phyloP scores from a whole-genome alignment of 441 rosid species.

The Isatis lusitanica region DNA sequence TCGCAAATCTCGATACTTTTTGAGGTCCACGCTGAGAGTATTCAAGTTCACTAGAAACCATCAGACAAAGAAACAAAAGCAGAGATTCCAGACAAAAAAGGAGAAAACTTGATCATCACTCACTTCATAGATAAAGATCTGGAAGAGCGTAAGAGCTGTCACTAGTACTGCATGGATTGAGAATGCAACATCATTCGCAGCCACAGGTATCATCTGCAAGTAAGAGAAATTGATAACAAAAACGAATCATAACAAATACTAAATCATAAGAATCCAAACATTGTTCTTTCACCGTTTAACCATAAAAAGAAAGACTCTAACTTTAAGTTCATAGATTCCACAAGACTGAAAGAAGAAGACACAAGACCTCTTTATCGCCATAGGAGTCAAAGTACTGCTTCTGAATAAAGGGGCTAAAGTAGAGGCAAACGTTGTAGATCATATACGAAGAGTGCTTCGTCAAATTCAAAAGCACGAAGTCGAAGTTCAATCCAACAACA shows the following conservation, averaged over 20 bases:
- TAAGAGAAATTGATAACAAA: too few species aligned
- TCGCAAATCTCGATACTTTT: constrained; percentile 67
- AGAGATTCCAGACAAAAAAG: not conserved
- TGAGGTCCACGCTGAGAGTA: constrained; percentile 77
- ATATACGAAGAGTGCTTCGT: constrained; percentile 93
- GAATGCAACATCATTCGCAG: constrained; percentile 94
- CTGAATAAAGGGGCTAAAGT: constrained; percentile 78
- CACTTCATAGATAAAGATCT: constrained; percentile 79
- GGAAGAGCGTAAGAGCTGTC: constrained; percentile 70
- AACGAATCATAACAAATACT: too few species aligned
- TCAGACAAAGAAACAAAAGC: constrained; percentile 1
- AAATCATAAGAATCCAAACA: too few species aligned
- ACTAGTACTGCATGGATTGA: constrained; percentile 86
- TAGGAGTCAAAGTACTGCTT: constrained; percentile 75
- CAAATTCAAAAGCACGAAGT: constrained; percentile 82
- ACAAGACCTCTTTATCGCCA: constrained; percentile 58
- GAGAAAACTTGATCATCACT: constrained; percentile 24
- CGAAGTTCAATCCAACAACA: constrained; percentile 92
- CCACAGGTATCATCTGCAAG: constrained; percentile 80
- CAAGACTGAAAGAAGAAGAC: too few species aligned
- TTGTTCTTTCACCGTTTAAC: too few species aligned
- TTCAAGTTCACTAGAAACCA: constrained; percentile 6
- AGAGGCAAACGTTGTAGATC: constrained; percentile 85
- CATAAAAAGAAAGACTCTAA: too few species aligned
- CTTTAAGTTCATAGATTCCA: too few species aligned